Percentiles rank a stretch among this genome's conserved stretches.
These are phyloP conservation scores for Fusarium piperis DNA, from an alignment of 2,329 filamentous ascomycete genomes.

Conservation along the genomic window DNA sequence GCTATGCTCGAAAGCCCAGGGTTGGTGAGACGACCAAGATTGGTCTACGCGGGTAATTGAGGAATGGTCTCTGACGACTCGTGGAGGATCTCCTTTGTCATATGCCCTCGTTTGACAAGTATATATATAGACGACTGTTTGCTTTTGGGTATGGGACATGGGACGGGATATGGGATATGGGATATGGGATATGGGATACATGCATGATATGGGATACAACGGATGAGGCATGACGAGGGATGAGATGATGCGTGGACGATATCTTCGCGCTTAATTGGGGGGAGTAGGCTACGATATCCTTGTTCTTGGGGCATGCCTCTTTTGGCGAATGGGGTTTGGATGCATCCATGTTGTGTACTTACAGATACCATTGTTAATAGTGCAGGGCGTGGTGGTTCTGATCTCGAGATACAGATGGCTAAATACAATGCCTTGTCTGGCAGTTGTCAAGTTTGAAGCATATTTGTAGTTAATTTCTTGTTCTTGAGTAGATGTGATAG, in stretches of 20 bases:
- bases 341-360: conserved; percentile 32
- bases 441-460: background rate
- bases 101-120: conserved; percentile 14
- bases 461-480: background rate
- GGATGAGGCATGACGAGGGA: conserved; percentile 16
- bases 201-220: conserved; percentile 12
- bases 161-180: background rate
- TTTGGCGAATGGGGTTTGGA: conserved; percentile 40
- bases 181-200: background rate
- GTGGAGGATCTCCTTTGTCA: conserved; percentile 38
- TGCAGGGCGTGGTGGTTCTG: conserved; percentile 28
- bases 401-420: conserved; percentile 10
- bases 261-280: conserved; percentile 26
- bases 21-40: conserved; percentile 52
- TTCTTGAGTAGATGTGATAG: background rate
- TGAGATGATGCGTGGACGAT: conserved; percentile 32
- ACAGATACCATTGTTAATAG: conserved; percentile 33
- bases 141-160: conserved; percentile 6
- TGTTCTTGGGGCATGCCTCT: conserved; percentile 8
- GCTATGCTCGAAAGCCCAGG: conserved; percentile 71
- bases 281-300: conserved; percentile 7
- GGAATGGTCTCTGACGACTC: conserved; percentile 12
- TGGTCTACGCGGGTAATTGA: conserved; percentile 41
- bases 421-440: conserved; percentile 14
- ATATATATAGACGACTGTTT: conserved; percentile 25